Base-by-base conservation (phyloP, 305 asterid species). In the Plantago coronopus region DNA sequence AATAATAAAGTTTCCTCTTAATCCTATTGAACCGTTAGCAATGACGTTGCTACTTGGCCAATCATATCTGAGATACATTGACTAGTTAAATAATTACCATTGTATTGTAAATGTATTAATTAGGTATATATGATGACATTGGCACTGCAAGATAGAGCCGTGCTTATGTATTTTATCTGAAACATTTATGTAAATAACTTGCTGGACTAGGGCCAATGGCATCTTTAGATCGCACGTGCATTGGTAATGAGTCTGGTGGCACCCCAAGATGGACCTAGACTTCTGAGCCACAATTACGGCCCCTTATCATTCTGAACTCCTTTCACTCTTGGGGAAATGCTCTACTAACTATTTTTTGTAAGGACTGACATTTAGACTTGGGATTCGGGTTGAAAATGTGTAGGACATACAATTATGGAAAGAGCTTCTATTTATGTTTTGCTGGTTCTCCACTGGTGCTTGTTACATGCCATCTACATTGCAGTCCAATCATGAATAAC, bases 351-450 rank as follows among this genome's bases (percentile, higher is more conserved):
- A 50, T 38, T 31, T 42, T 49, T 47, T 29, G 47, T 1, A 38
- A 50, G 53, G 57, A 25, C 64, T 6, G 22, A 54, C 46, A 7
- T 23, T 38, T 38, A 38, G 43, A 4, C 43, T 1, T 38, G 40
- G 40, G 40, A 9, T 7, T 34, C 13, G 13, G 40, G 40, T 34
- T 34, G 40, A 9, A 34, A 11, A 34, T 34, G 40, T 34, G 40
- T 34, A 34, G 12, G 9, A 34, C 27, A 22, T 20, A 50, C 10
- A 62, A 47, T 48, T 65, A 50, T 10, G 42, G 3, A 17, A 37
- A 54, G 57, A 17, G 67, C 57, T 55, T 49, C 12, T 47, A 22
- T 53, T 61, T 59, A 17, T n/a, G 54, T 34, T 53, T 57, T 18
- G 11, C 40, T 57, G 42, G 48, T 19, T 63, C 51, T 57, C 44